Evolutionary conservation across 2,329 filamentous ascomycete genomes (phyloP).

Genomic region (Colletotrichum gloeosporioides): DNA sequence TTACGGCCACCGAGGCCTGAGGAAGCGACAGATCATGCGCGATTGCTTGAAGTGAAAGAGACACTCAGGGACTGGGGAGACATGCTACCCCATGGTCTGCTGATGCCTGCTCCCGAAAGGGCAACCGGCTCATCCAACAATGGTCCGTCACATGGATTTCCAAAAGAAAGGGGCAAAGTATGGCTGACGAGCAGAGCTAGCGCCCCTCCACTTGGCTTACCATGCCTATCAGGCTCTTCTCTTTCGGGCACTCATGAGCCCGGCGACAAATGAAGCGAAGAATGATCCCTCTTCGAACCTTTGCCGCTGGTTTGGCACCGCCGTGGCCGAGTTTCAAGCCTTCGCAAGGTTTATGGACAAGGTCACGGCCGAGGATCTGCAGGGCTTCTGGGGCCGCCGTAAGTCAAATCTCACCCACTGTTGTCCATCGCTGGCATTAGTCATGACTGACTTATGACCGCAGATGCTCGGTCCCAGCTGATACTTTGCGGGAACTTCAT

Average conservation of each 20-base stretch:
- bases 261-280: conserved; percentile 47
- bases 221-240: conserved; percentile 46
- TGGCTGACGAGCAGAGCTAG: conserved; percentile 1
- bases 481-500: conserved; percentile 54
- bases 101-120: conserved; percentile 24
- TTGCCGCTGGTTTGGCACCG: conserved; percentile 37
- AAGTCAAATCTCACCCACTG: conserved; percentile 27
- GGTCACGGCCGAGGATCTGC: conserved; percentile 38
- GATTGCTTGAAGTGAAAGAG: conserved; percentile 30
- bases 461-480: conserved; percentile 45
- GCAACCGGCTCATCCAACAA: conserved; percentile 26
- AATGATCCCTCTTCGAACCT: conserved; percentile 38
- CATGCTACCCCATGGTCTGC: conserved; percentile 39
- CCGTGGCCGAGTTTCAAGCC: conserved; percentile 39
- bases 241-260: conserved; percentile 50
- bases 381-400: conserved; percentile 51
- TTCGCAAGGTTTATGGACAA: conserved; percentile 43
- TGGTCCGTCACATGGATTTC: neutral
- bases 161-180: neutral
- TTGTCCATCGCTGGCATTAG: neutral
- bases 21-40: conserved; percentile 20
- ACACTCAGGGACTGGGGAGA: conserved; percentile 40
- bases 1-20: conserved; percentile 16
- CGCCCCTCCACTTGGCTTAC: conserved; percentile 46
- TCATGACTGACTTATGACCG: neutral